Base-by-base conservation (phyloP, 768 basidiomycete genomes). In the Pleurotus platypus region DNA sequence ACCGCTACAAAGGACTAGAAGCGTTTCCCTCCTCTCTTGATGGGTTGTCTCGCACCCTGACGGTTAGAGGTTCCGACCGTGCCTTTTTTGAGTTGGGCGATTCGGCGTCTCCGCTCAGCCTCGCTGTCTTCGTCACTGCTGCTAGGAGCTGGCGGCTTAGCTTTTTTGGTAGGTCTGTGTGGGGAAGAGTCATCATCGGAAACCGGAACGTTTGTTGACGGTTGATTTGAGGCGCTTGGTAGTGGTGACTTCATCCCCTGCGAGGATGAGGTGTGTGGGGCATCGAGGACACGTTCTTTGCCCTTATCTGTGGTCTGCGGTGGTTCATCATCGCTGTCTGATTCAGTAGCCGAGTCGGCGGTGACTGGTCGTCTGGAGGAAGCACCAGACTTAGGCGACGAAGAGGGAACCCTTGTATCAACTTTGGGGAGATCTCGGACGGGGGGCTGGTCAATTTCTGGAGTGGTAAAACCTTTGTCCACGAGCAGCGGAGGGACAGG, bases 1-100 rank as follows among this genome's bases (percentile, higher is more conserved):
- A 54, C 26, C 5, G 27, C 24, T 26, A 26, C 9, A 45, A 40
- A 42, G 16, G 51, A 42, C 48, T 77, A 90, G 75, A 89, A 92
- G 60, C 86, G 80, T 67, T 83, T 88, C 27, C 85, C 87, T 37
- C 86, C 86, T 61, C 89, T 81, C 70, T 85, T 90, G 60, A 91
- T 75, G 4, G 90, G 90, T 62, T 92, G 89, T 63, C 83, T 80
- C 45, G 84, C 76, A 40, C 84, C 84, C 51, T 39, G 51, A 55
- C 84, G 75, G 59, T 76, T 75, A 20, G 60, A 60, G 38, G 38
- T 42, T 49, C 69, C 63, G 43, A 67, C 65, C 48, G 65, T 61
- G 45, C 75, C 77, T 58, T 69, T 69, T 59, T 71, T 81, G 54
- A 75, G 67, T 62, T 71, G 73, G 48, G 76, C 69, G 20, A 75